A percentile compares a stretch with the other conserved stretches of the same genome.
phyloP scores from a whole-genome alignment of 192 early-diverging fungal genomes.

The Coemansia sp. region DNA sequence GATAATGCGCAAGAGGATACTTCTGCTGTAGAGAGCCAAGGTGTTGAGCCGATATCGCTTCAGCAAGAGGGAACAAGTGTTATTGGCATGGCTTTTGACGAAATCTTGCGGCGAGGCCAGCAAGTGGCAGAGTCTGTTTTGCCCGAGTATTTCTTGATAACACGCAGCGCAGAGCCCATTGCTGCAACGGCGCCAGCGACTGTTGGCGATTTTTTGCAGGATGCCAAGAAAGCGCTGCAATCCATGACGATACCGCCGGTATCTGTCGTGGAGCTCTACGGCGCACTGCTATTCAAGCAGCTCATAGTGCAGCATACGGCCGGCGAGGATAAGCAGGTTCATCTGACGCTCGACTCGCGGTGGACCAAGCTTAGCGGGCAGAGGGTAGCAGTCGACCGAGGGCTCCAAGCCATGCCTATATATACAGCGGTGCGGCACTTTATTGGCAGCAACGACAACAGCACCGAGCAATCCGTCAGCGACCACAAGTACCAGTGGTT shows the following conservation, averaged over 20 bases:
- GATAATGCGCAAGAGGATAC: not conserved
- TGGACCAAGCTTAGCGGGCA: constrained; percentile 48
- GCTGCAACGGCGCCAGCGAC: constrained; percentile 9
- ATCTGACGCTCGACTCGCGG: constrained; percentile 28
- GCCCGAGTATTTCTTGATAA: constrained; percentile 13
- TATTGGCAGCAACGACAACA: constrained; percentile 45
- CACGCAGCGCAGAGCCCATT: not conserved
- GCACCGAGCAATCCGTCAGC: constrained; percentile 21
- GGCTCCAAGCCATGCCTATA: constrained; percentile 69
- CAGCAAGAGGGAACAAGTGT: not conserved
- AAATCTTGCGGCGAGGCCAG: constrained; percentile 3
- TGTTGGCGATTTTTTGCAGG: constrained; percentile 24
- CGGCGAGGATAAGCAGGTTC: not conserved
- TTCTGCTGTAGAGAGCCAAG: not conserved
- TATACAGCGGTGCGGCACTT: constrained; percentile 74
- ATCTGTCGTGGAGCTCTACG: constrained; percentile 55
- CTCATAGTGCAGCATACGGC: constrained; percentile 36
- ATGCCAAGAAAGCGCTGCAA: constrained; percentile 17
- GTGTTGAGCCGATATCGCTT: not conserved
- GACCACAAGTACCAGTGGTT: constrained; percentile 68
- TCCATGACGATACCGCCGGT: constrained; percentile 31
- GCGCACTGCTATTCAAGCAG: constrained; percentile 48
- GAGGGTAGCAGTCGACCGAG: constrained; percentile 54
- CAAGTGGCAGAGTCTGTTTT: constrained; percentile 1
- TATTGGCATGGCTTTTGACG: not conserved